These are phyloP conservation scores for Breviolum minutum DNA, from an alignment of 73 alveolate species.

Conservation along the genomic window DNA sequence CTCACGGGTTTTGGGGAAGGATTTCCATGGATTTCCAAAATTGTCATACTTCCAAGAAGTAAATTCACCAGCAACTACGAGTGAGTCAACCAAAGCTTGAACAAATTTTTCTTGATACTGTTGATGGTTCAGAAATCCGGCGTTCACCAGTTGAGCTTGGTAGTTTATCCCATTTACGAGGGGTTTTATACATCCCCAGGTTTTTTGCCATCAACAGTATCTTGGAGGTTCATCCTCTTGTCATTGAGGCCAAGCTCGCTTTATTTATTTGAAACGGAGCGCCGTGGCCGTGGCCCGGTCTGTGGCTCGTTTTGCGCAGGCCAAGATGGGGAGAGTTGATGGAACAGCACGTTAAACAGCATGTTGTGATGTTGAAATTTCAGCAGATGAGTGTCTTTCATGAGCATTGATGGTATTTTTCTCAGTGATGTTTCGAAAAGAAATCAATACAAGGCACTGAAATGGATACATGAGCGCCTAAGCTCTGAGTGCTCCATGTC, in stretches of 20 bases:
- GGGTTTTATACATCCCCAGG: too few relatives aligned
- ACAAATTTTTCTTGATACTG: neutral
- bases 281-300: conserved; percentile 90
- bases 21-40: neutral
- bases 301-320: conserved; percentile 23
- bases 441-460: neutral
- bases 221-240: too few relatives aligned
- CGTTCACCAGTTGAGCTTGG: too few relatives aligned
- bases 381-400: too few relatives aligned
- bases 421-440: neutral
- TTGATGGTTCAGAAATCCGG: too few relatives aligned
- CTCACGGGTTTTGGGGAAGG: neutral
- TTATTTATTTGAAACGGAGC: conserved; percentile 31
- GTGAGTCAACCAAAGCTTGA: neutral
- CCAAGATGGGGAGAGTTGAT: neutral
- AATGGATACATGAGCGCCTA: neutral
- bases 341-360: neutral
- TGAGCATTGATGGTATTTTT: neutral
- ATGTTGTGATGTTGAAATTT: neutral
- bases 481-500: neutral
- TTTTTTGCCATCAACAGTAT: too few relatives aligned
- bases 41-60: neutral
- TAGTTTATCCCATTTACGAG: too few relatives aligned
- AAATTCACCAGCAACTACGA: neutral
- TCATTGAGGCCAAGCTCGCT: conserved; percentile 29